Conservation (phyloP, 768 basidiomycete genomes). For the Kwoniella sp. region DNA sequence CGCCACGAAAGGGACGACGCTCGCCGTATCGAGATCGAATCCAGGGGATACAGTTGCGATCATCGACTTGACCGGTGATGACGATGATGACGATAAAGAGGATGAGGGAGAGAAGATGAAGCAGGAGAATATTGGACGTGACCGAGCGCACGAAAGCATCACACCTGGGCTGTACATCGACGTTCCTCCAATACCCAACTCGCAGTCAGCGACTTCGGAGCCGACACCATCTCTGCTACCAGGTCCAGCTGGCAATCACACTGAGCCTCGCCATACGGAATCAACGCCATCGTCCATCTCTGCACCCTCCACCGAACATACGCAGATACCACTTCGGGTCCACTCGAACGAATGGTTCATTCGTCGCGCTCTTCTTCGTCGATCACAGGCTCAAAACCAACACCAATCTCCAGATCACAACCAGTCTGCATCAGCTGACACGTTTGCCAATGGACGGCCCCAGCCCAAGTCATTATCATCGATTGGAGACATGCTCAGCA, state of each 20-base stretch:
- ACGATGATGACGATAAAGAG: background rate
- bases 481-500: constrained; percentile 36
- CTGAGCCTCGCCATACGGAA: background rate
- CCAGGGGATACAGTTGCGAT: background rate
- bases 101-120: too few species aligned
- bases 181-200: constrained; percentile 13
- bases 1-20: too few species aligned
- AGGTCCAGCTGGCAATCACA: too few species aligned
- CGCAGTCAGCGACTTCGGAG: too few species aligned
- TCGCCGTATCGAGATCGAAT: too few species aligned
- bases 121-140: too few species aligned
- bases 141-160: too few species aligned
- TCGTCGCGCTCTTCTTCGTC: constrained; percentile 40
- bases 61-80: background rate
- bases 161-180: too few species aligned
- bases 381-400: background rate
- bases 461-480: constrained; percentile 9
- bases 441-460: background rate
- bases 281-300: constrained; percentile 1
- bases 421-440: background rate
- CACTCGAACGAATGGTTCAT: constrained; percentile 50
- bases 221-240: too few species aligned
- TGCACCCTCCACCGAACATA: background rate
- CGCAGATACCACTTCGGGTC: constrained; percentile 28
- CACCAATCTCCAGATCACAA: constrained; percentile 4